Conservation (phyloP, 2,329 filamentous ascomycete species). For the Exserohilum turcica region DNA sequence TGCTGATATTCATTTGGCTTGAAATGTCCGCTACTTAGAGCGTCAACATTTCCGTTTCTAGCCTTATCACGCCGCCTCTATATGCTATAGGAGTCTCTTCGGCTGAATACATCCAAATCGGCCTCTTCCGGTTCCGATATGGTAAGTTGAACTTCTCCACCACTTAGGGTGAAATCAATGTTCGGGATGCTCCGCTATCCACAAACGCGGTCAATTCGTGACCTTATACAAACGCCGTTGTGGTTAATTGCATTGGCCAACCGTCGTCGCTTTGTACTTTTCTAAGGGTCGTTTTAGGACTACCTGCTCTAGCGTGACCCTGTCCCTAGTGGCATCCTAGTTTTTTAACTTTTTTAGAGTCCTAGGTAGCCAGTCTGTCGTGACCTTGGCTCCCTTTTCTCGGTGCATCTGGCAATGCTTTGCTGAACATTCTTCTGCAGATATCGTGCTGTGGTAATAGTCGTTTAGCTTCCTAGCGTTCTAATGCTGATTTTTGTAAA, state of each 20-base stretch:
- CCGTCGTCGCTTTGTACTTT: not conserved
- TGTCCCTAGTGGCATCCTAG: slow-evolving; percentile 1
- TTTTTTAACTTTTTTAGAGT: not conserved
- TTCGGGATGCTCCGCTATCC: not conserved
- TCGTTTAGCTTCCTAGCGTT: not conserved
- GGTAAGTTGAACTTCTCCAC: not conserved
- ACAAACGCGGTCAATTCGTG: not conserved
- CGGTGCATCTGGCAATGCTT: not conserved
- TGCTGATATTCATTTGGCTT: not conserved
- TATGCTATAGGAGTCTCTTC: not conserved
- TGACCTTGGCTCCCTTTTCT: not conserved
- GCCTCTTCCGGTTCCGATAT: not conserved
- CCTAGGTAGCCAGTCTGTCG: not conserved
- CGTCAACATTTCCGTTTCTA: not conserved
- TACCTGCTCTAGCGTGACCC: no score
- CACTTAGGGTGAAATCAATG: not conserved
- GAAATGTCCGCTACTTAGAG: not conserved
- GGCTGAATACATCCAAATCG: not conserved
- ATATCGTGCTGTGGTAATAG: not conserved
- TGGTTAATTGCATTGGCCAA: no score
- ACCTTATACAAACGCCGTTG: not conserved
- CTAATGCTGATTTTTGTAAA: not conserved
- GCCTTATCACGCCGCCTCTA: not conserved
- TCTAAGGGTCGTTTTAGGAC: not conserved
- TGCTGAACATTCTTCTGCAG: not conserved